Evolutionary conservation across 352 stramenopile genomes (phyloP), one percentile per base, ranked within the genome.

Genomic region (Pythium coloratum): DNA sequence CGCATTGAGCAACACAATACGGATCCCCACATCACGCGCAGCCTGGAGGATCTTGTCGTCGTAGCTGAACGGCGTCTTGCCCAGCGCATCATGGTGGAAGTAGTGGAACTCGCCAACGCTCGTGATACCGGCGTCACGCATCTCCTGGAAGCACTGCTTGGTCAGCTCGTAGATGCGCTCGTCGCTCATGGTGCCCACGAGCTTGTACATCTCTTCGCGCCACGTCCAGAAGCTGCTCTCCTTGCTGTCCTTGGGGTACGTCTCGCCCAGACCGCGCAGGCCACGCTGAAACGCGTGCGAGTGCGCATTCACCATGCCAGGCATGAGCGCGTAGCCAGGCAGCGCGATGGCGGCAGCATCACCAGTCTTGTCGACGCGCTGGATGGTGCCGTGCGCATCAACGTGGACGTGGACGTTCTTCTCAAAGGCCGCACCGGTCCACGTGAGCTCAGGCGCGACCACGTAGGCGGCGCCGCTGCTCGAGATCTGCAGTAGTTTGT

Each of bases 151-250:
- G 72, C 84, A 92, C 68, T 92, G 82, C 51, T 75, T 77, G 40
- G 82, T 90, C 16, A 92, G 69, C 42, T 76, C 75, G 66, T 88
- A 90, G 28, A 92, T 81, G 36, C 86, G 72, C 46, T 75, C 71
- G 66, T 88, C 71, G 38, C 66, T 90, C 82, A 91, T 91, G 55
- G 63, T 67, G 28, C 75, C 79, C 38, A 91, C 84, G 42, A 92
- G 79, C 68, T 84, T 84, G 81, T 92, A 92, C 84, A 92, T 92
- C 68, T 92, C 84, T 54, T 92, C 80, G 18, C 84, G 79, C 84
- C 84, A 92, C 44, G 84, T 92, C 84, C 84, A 92, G 66, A 92
- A 92, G 61, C 80, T 90, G 73, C 79, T 89, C 40, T 75, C 62
- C 33, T 63, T 60, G 53, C 64, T 59, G 18, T 54, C 61, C 64